Conservation (phyloP, 768 basidiomycete species). For the Leccinellum luteum region DNA sequence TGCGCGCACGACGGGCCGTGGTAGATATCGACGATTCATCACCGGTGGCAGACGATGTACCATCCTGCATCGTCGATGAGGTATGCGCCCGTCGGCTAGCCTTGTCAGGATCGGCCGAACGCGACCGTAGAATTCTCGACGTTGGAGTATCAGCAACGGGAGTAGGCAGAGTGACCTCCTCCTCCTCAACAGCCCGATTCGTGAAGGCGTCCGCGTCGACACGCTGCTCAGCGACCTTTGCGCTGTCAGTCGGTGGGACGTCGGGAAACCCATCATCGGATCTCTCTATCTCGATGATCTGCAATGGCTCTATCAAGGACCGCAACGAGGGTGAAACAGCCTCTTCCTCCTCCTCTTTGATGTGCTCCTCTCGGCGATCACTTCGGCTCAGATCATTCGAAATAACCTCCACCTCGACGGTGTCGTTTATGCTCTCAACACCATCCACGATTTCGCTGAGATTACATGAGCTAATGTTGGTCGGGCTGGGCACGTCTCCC, state of each 20-base stretch:
- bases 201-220: constrained; percentile 23
- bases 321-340: not conserved
- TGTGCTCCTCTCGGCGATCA: constrained; percentile 20
- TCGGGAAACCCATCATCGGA: constrained; percentile 22
- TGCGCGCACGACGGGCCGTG: constrained; percentile 44
- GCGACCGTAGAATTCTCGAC: constrained; percentile 67
- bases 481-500: constrained; percentile 23
- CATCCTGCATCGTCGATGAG: constrained; percentile 49
- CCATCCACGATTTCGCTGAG: constrained; percentile 33
- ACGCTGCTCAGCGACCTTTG: constrained; percentile 6
- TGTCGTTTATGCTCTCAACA: constrained; percentile 31
- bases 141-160: constrained; percentile 37
- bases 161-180: constrained; percentile 34
- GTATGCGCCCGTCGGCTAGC: constrained; percentile 56
- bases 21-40: constrained; percentile 75
- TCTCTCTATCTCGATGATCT: constrained; percentile 22
- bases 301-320: constrained; percentile 4
- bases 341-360: constrained; percentile 31
- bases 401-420: constrained; percentile 22
- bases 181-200: constrained; percentile 26
- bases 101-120: constrained; percentile 77
- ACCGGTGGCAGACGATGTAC: constrained; percentile 55
- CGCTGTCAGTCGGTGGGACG: constrained; percentile 6
- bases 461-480: constrained; percentile 28
- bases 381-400: constrained; percentile 14